phyloP scores from a whole-genome alignment of 2,329 filamentous ascomycete genomes.

The Colletotrichum tabaci region DNA sequence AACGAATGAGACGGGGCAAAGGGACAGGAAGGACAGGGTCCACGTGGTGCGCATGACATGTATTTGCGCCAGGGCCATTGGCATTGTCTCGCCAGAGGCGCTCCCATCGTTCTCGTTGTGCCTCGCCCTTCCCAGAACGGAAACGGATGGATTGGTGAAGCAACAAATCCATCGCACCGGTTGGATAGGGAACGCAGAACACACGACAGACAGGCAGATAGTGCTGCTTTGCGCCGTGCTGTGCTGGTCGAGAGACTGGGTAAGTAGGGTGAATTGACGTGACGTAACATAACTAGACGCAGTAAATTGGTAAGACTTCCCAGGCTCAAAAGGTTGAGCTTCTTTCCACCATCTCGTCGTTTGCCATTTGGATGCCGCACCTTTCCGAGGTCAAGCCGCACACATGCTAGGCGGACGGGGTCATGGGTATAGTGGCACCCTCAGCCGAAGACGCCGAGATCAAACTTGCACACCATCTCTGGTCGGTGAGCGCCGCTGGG shows the following conservation, averaged over 20 bases:
- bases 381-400: conserved; percentile 26
- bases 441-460: conserved; percentile 39
- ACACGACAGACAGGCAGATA: too few relatives aligned
- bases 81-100: conserved; percentile 18
- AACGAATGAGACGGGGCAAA: conserved; percentile 20
- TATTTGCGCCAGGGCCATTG: conserved; percentile 22
- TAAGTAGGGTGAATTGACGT: neutral
- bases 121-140: neutral
- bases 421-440: conserved; percentile 24
- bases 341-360: conserved; percentile 5
- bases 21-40: conserved; percentile 41
- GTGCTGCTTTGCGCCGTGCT: neutral
- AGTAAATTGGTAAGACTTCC: neutral
- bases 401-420: conserved; percentile 34
- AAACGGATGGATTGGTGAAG: neutral
- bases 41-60: conserved; percentile 43
- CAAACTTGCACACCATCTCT: conserved; percentile 38
- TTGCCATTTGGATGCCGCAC: conserved; percentile 14
- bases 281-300: neutral
- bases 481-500: conserved; percentile 34
- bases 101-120: neutral
- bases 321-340: conserved; percentile 1
- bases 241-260: neutral
- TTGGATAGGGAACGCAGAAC: conserved; percentile 12
- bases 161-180: neutral